These are phyloP conservation scores for Salisapilia sapeloensis DNA, from an alignment of 352 stramenopile species.

Conservation along the genomic window DNA sequence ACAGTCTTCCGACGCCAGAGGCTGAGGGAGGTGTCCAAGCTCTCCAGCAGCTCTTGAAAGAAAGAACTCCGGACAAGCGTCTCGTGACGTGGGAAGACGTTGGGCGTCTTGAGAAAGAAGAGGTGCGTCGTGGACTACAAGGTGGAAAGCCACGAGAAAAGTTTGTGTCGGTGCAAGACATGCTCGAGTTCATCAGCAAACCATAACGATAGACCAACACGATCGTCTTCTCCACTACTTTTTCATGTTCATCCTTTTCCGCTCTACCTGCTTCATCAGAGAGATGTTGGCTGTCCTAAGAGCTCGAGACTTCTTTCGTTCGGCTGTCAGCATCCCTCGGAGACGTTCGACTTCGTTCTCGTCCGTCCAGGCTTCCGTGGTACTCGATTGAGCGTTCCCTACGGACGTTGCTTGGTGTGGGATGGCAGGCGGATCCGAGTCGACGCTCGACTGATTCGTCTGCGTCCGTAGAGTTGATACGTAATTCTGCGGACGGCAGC, in stretches of 20 bases:
- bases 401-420: slow-evolving; percentile 3
- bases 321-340: slow-evolving; percentile 2
- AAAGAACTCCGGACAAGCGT: slow-evolving; percentile 32
- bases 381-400: neutral
- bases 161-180: slow-evolving; percentile 57
- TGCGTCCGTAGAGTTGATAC: slow-evolving; percentile 19
- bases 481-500: slow-evolving; percentile 32
- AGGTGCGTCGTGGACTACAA: slow-evolving; percentile 31
- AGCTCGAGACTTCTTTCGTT: slow-evolving; percentile 25
- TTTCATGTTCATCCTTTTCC: slow-evolving; percentile 2
- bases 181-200: slow-evolving; percentile 22
- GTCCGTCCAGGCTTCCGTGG: neutral
- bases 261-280: slow-evolving; percentile 15
- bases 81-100: slow-evolving; percentile 58
- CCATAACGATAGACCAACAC: neutral
- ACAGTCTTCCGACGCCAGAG: slow-evolving; percentile 11
- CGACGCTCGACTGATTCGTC: slow-evolving; percentile 1
- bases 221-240: slow-evolving; percentile 1
- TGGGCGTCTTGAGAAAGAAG: slow-evolving; percentile 33
- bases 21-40: slow-evolving; percentile 10
- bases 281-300: slow-evolving; percentile 19
- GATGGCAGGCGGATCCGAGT: slow-evolving; percentile 2
- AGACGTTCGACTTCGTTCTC: slow-evolving; percentile 1
- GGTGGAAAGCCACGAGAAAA: slow-evolving; percentile 68
- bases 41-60: slow-evolving; percentile 24